phyloP scores from a whole-genome alignment of 306 rosid species.

The Mimosa pudica region DNA sequence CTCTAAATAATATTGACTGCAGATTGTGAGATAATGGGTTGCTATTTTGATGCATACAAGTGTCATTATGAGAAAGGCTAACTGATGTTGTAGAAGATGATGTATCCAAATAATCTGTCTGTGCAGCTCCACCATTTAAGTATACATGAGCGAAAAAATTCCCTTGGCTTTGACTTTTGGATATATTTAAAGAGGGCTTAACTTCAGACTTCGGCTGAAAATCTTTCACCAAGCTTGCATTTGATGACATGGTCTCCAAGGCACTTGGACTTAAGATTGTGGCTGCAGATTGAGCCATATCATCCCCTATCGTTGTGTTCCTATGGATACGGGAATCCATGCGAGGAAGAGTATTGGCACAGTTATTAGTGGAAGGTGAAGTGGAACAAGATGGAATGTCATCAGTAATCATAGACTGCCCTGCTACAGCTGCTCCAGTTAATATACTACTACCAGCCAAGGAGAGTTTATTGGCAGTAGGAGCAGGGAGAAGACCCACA shows the following conservation, averaged over 20 bases:
- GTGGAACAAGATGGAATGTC: constrained; percentile 93
- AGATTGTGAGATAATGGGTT: constrained; percentile 66
- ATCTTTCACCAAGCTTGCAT: constrained; percentile 59
- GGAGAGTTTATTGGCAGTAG: constrained; percentile 55
- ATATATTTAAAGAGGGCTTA: constrained; percentile 69
- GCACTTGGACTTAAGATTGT: constrained; percentile 57
- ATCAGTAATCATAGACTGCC: constrained; percentile 78
- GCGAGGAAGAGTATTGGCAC: constrained; percentile 56
- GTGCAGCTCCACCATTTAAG: constrained; percentile 52
- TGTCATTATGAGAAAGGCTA: constrained; percentile 77
- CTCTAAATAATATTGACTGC: constrained; percentile 70
- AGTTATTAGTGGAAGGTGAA: constrained; percentile 91
- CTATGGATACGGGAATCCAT: constrained; percentile 53
- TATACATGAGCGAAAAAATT: constrained; percentile 55
- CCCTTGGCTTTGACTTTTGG: constrained; percentile 71
- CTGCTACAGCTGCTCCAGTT: constrained; percentile 61
- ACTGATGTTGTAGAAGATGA: constrained; percentile 94
- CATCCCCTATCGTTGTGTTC: constrained; percentile 55
- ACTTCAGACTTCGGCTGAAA: constrained; percentile 67
- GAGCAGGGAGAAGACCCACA: constrained; percentile 47
- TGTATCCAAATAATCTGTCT: constrained; percentile 88
- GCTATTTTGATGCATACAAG: constrained; percentile 67
- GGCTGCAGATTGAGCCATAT: constrained; percentile 79
- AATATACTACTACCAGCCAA: constrained; percentile 51
- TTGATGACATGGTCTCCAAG: constrained; percentile 64